Evolutionary conservation across 2,329 filamentous ascomycete species (phyloP).

Genomic region (Fonsecaea nubica): DNA sequence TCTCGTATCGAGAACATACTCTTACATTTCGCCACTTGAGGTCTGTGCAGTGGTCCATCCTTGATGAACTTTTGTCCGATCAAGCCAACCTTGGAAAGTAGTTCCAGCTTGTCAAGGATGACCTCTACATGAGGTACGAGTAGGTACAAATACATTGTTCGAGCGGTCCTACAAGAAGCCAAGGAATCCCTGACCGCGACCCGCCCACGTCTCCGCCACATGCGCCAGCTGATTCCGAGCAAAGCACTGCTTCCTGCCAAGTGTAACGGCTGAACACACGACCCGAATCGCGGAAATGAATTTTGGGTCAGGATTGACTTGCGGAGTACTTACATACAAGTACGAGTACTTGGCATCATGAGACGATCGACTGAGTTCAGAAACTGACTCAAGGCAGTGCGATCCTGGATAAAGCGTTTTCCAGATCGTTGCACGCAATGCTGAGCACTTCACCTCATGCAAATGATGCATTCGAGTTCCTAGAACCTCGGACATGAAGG

Average conservation of each 20-base stretch:
- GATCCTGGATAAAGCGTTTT: not conserved
- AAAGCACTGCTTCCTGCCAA: not conserved
- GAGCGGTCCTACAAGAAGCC: not conserved
- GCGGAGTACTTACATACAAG: not conserved
- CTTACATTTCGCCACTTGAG: not conserved
- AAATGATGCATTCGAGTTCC: not conserved
- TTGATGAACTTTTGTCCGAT: not conserved
- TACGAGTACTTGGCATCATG: not conserved
- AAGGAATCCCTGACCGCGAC: not conserved
- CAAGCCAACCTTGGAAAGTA: not conserved
- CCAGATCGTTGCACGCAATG: not conserved
- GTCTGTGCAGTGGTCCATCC: not conserved
- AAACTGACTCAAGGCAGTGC: not conserved
- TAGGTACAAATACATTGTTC: not conserved
- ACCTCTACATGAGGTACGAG: not conserved
- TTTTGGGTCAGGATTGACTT: not conserved
- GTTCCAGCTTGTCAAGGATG: not conserved
- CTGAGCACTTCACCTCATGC: not conserved
- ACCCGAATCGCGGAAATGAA: not conserved
- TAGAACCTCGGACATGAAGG: not conserved
- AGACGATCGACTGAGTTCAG: not conserved
- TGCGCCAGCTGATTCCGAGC: not conserved
- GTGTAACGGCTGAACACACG: not conserved
- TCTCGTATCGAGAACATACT: too few relatives aligned
- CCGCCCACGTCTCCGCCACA: not conserved